Evolutionary conservation across 2,329 filamentous ascomycete species (phyloP).

Genomic region (Phaeosphaeriaceae sp.): DNA sequence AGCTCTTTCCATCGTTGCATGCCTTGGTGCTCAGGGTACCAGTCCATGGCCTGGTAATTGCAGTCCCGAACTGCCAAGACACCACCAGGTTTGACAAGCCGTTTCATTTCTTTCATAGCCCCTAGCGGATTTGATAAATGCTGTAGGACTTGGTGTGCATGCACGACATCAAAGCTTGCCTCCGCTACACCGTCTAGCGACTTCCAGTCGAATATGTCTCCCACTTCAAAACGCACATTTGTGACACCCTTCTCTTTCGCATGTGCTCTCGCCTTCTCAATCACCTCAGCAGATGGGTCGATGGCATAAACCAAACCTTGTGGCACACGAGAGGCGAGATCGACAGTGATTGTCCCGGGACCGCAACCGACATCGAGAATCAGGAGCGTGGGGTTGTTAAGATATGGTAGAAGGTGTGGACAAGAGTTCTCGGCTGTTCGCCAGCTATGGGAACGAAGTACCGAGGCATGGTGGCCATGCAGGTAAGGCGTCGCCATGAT

Average conservation of each 20-base stretch:
- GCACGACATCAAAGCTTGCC: slow-evolving; percentile 64
- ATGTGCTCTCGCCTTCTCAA: slow-evolving; percentile 48
- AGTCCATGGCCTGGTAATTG: slow-evolving; percentile 45
- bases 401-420: slow-evolving; percentile 46
- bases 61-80: slow-evolving; percentile 57
- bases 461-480: slow-evolving; percentile 50
- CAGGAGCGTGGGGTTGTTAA: slow-evolving; percentile 35
- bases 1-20: slow-evolving; percentile 46
- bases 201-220: slow-evolving; percentile 51
- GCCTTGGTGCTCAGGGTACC: slow-evolving; percentile 46
- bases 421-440: slow-evolving; percentile 54
- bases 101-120: slow-evolving; percentile 61
- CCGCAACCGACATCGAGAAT: slow-evolving; percentile 58
- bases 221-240: slow-evolving; percentile 50
- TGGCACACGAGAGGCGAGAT: slow-evolving; percentile 52
- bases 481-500: slow-evolving; percentile 35
- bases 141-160: slow-evolving; percentile 64
- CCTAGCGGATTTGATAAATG: slow-evolving; percentile 60
- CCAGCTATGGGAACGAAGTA: slow-evolving; percentile 53
- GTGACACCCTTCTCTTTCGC: slow-evolving; percentile 44
- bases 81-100: slow-evolving; percentile 60
- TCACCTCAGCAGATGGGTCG: slow-evolving; percentile 53
- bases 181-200: slow-evolving; percentile 50
- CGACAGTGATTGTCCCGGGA: slow-evolving; percentile 56
- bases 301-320: slow-evolving; percentile 54